A percentile compares a stretch with the other conserved stretches of the same genome.
phyloP scores from a whole-genome alignment of 2,329 filamentous ascomycete genomes.

The Eutypa lata region DNA sequence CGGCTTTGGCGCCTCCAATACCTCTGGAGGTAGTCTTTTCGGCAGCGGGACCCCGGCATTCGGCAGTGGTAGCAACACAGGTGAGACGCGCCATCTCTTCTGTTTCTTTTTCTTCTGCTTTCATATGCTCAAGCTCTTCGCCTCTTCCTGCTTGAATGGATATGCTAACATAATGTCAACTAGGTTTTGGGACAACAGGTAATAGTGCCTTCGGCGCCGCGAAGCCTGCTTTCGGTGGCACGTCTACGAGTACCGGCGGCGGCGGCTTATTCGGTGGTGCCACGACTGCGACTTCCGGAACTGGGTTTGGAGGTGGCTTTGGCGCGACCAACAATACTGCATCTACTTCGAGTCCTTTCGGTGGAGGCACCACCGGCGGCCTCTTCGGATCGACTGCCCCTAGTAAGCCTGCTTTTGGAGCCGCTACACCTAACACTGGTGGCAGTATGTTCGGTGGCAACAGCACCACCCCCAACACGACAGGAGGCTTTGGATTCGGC shows the following conservation, averaged over 20 bases:
- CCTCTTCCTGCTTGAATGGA: no score
- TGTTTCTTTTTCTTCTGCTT: not conserved
- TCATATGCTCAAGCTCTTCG: constrained; percentile 11
- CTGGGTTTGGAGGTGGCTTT: constrained; percentile 34
- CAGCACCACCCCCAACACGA: constrained; percentile 21
- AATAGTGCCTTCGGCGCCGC: constrained; percentile 23
- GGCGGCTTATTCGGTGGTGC: constrained; percentile 51
- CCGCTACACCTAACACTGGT: constrained; percentile 37
- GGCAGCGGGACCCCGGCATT: constrained; percentile 30
- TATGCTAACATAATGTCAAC: no score
- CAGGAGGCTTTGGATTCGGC: constrained; percentile 32
- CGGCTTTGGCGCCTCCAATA: constrained; percentile 28
- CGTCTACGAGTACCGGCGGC: constrained; percentile 34
- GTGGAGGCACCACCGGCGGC: constrained; percentile 25
- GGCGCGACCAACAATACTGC: constrained; percentile 36
- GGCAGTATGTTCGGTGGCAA: constrained; percentile 46
- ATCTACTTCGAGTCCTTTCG: constrained; percentile 34
- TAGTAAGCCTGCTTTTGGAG: constrained; percentile 51
- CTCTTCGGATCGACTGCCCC: constrained; percentile 26
- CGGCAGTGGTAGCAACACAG: constrained; percentile 29
- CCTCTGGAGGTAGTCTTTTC: constrained; percentile 35
- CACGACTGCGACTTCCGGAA: constrained; percentile 23
- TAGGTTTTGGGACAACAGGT: constrained; percentile 33
- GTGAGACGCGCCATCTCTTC: constrained; percentile 27
- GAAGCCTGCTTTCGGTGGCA: constrained; percentile 28